Evolutionary conservation across 768 basidiomycete species (phyloP).

Genomic region (Lepiota brunneoincarnata): DNA sequence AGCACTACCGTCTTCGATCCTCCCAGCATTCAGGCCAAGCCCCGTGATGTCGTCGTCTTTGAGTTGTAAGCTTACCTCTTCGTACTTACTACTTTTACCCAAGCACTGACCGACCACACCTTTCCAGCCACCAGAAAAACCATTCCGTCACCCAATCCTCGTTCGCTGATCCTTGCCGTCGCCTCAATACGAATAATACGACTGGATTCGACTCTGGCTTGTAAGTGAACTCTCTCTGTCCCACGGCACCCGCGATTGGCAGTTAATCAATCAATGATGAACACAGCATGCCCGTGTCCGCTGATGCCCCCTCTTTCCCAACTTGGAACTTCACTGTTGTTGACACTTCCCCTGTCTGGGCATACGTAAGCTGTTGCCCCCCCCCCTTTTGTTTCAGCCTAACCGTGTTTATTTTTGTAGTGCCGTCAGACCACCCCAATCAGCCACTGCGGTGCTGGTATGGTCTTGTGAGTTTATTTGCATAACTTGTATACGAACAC

Average conservation of each 20-base stretch:
- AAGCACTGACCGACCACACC: conserved; percentile 7
- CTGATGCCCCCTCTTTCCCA: conserved; percentile 44
- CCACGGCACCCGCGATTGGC: neutral
- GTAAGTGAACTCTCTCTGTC: conserved; percentile 28
- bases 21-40: conserved; percentile 42
- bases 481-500: neutral
- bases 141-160: conserved; percentile 64
- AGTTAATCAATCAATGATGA: conserved; percentile 1
- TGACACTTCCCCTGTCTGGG: conserved; percentile 58
- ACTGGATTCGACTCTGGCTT: conserved; percentile 59
- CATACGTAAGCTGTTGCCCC: conserved; percentile 36
- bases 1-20: conserved; percentile 50
- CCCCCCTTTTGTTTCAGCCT: neutral
- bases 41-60: conserved; percentile 56
- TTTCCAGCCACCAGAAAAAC: conserved; percentile 57
- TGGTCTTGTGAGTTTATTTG: conserved; percentile 46
- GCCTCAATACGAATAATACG: conserved; percentile 34
- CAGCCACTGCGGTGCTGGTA: conserved; percentile 50
- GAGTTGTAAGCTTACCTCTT: conserved; percentile 44
- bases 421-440: conserved; percentile 37
- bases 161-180: conserved; percentile 58
- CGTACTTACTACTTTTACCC: neutral
- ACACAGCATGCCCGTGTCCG: conserved; percentile 40
- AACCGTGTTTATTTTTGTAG: conserved; percentile 19
- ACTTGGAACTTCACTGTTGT: conserved; percentile 56